phyloP scores from a whole-genome alignment of 495 filamentous ascomycete genomes.

The Podospora pseudocomata region DNA sequence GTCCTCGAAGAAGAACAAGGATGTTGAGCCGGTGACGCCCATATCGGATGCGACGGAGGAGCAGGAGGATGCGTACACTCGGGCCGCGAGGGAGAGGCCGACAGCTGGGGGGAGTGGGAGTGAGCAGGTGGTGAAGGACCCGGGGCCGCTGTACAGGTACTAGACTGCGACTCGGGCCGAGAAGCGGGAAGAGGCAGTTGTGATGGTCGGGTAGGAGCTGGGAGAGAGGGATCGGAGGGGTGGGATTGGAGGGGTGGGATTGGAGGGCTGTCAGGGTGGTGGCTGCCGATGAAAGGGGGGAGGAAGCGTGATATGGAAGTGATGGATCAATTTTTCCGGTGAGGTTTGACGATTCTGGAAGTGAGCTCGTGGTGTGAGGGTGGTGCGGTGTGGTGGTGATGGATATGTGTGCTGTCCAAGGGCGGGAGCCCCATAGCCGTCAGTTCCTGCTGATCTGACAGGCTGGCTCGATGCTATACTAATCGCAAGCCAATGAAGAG shows the following conservation, averaged over 20 bases:
- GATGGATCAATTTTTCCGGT: not conserved
- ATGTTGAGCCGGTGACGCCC: slow-evolving; percentile 25
- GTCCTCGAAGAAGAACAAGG: not conserved
- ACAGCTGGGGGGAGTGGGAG: not conserved
- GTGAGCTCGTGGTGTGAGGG: not conserved
- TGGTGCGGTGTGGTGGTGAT: not conserved
- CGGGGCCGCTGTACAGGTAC: slow-evolving; percentile 39
- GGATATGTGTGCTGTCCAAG: not conserved
- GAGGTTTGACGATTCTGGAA: not conserved
- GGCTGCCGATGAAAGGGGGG: not conserved
- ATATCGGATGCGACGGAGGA: slow-evolving; percentile 24
- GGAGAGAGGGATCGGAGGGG: not conserved
- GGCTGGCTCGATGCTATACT: not conserved
- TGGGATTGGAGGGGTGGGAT: not conserved
- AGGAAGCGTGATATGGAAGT: not conserved
- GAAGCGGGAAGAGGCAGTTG: not conserved
- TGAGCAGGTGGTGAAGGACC: slow-evolving; percentile 19
- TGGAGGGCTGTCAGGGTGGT: not conserved
- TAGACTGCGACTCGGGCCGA: slow-evolving; percentile 13
- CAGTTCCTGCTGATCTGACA: not conserved
- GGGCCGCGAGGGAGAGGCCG: slow-evolving; percentile 13
- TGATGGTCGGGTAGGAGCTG: not conserved
- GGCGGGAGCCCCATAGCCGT: not conserved
- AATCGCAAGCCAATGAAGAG: not conserved
- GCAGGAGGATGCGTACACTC: slow-evolving; percentile 20